Evolutionary conservation across 2,329 filamentous ascomycete species (phyloP).

Genomic region (Pyrenochaeta sp.): DNA sequence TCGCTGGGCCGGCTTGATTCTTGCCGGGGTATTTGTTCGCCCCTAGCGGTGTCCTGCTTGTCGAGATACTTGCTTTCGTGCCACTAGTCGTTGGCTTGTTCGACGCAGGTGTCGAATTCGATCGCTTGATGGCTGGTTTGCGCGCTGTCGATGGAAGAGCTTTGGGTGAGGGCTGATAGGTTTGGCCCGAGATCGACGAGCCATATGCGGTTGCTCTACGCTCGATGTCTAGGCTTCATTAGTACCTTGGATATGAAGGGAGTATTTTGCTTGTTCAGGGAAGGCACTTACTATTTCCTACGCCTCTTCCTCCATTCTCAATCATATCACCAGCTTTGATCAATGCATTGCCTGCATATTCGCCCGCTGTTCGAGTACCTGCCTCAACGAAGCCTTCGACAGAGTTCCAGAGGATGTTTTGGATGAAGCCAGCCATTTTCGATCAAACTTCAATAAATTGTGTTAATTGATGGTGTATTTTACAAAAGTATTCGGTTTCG

Average conservation of each 20-base stretch:
- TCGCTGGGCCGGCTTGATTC: slow-evolving; percentile 29
- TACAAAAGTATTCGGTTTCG: neutral
- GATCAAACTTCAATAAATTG: neutral
- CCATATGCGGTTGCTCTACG: slow-evolving; percentile 41
- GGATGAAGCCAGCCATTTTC: slow-evolving; percentile 43
- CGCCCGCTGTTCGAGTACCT: slow-evolving; percentile 46
- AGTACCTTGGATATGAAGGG: neutral
- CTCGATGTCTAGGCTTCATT: slow-evolving; percentile 37
- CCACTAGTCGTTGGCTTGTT: slow-evolving; percentile 26
- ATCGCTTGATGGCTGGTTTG: slow-evolving; percentile 42
- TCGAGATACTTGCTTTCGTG: slow-evolving; percentile 13
- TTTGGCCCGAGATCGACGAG: slow-evolving; percentile 39
- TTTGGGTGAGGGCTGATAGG: slow-evolving; percentile 36
- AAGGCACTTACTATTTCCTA: slow-evolving; percentile 40
- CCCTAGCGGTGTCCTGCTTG: slow-evolving; percentile 30
- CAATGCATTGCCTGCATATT: slow-evolving; percentile 49
- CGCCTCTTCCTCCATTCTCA: slow-evolving; percentile 41
- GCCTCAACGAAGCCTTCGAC: slow-evolving; percentile 50
- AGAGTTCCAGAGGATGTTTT: slow-evolving; percentile 50
- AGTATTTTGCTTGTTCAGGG: neutral
- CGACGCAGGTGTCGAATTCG: slow-evolving; percentile 42
- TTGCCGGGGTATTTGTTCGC: slow-evolving; percentile 40
- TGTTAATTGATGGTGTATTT: slow-evolving; percentile 3
- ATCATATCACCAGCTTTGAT: slow-evolving; percentile 50
- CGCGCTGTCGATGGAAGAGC: slow-evolving; percentile 40